Base-by-base conservation (phyloP, 345 rosid species). In the Euclidium syriacum region DNA sequence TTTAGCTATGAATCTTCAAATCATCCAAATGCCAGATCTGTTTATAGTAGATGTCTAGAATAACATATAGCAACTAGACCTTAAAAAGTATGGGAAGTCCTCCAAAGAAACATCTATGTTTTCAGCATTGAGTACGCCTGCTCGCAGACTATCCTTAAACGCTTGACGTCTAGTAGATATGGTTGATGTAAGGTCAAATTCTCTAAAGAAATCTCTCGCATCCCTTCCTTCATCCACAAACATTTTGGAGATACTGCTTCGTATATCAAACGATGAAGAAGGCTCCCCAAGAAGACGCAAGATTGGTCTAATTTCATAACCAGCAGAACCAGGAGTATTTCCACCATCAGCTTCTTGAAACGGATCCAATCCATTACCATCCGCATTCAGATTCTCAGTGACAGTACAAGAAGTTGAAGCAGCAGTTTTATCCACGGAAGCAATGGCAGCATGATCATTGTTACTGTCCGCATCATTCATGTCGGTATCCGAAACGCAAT, bases 71-170 rank as follows among this genome's bases (percentile, higher is more conserved):
- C 20, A 52, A 24, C 64, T 74, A 87, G 65, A 95, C 99, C 99
- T 90, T 60, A 95, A 64, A 58, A 71, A 95, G 59, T 95, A 95
- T 16, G 99, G 97, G 65, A 95, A 90, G 44, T 64, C 73, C 44
- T 86, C 89, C 38, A 90, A 84, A 50, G 99, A 80, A 71, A 88
- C 80, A 9, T 88, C 97, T 56, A 88, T 78, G 33, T 70, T 72
- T 41, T 80, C 77, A 42, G 95, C 79, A 72, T 61, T 73, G 26
- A 88, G 72, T 73, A 90, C 74, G 73, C 86, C 87, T 73, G 80
- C 90, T 58, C 61, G 80, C 51, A 95, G 61, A 78, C 81, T 78
- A 40, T 95, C 96, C 67, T 78, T 90, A 41, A 70, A 83, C 0
- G 86, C 79, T 65, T 87, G 87, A 41, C 86, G 79, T 75, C 84